phyloP scores from a whole-genome alignment of 805 yeast genomes.

The Candida wancherniae region DNA sequence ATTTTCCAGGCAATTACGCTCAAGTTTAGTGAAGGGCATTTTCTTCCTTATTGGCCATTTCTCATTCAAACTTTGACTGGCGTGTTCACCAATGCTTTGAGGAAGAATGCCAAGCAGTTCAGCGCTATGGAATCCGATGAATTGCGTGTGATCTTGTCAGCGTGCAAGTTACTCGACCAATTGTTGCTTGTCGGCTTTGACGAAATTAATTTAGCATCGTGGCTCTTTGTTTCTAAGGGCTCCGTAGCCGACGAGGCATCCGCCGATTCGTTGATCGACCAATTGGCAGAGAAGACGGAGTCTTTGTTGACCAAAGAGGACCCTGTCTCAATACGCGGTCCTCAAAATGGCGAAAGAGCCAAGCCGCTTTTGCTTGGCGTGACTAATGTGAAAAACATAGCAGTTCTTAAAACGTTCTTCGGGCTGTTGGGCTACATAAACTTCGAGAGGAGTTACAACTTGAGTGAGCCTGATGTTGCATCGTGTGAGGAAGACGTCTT shows the following conservation, averaged over 20 bases:
- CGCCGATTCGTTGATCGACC: slow-evolving; percentile 44
- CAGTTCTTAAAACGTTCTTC: slow-evolving; percentile 58
- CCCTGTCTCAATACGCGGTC: slow-evolving; percentile 35
- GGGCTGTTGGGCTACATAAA: slow-evolving; percentile 58
- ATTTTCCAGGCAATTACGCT: slow-evolving; percentile 63
- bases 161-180: slow-evolving; percentile 76
- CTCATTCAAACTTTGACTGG: slow-evolving; percentile 58
- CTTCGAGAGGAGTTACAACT: slow-evolving; percentile 61
- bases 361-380: slow-evolving; percentile 46
- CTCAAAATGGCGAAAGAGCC: slow-evolving; percentile 19
- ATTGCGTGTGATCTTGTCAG: slow-evolving; percentile 44
- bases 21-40: slow-evolving; percentile 57
- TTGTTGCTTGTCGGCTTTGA: slow-evolving; percentile 64
- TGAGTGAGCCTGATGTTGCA: slow-evolving; percentile 25
- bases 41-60: slow-evolving; percentile 65
- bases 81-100: slow-evolving; percentile 39
- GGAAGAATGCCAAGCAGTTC: slow-evolving; percentile 21
- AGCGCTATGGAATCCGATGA: slow-evolving; percentile 32
- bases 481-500: slow-evolving; percentile 54
- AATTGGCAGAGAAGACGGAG: slow-evolving; percentile 33
- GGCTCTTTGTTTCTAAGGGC: slow-evolving; percentile 79
- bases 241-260: slow-evolving; percentile 33
- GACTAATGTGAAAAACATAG: slow-evolving; percentile 33
- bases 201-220: slow-evolving; percentile 71
- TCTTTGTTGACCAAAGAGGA: slow-evolving; percentile 28